Evolutionary conservation across 176 grass and related monocot species (phyloP).

Genomic region (Otatea glauca): DNA sequence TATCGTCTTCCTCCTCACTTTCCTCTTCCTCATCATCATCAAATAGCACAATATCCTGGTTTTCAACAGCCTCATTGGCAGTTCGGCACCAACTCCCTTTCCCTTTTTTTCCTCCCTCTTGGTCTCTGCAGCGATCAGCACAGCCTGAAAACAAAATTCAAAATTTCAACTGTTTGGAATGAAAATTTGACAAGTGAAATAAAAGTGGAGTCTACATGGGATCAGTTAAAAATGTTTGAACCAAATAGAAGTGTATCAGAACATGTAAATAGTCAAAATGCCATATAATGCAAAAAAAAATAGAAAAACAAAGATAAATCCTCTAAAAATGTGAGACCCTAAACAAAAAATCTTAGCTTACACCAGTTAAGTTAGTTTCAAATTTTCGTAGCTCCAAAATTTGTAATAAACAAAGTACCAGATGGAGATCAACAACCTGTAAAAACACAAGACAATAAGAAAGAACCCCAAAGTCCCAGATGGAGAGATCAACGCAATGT

Average conservation of each 20-base stretch:
- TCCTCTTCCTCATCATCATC: constrained; percentile 77
- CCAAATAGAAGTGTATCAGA: not conserved
- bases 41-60: constrained; percentile 78
- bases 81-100: constrained; percentile 47
- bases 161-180: constrained; percentile 13
- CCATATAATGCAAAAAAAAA: not conserved
- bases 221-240: not conserved
- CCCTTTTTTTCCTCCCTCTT: constrained; percentile 79
- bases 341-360: too few species aligned
- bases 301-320: not conserved
- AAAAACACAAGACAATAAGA: too few species aligned
- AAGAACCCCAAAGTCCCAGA: too few species aligned
- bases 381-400: too few species aligned
- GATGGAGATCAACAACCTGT: too few species aligned
- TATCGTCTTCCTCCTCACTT: constrained; percentile 65
- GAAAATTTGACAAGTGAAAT: not conserved
- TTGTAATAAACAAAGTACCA: too few species aligned
- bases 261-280: not conserved
- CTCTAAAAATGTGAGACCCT: not conserved
- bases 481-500: too few species aligned
- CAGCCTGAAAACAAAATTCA: constrained; percentile 52
- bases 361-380: too few species aligned
- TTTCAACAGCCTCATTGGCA: constrained; percentile 53
- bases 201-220: not conserved
- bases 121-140: constrained; percentile 60